phyloP scores from a whole-genome alignment of 768 basidiomycete species.

The Amyloporia xantha region DNA sequence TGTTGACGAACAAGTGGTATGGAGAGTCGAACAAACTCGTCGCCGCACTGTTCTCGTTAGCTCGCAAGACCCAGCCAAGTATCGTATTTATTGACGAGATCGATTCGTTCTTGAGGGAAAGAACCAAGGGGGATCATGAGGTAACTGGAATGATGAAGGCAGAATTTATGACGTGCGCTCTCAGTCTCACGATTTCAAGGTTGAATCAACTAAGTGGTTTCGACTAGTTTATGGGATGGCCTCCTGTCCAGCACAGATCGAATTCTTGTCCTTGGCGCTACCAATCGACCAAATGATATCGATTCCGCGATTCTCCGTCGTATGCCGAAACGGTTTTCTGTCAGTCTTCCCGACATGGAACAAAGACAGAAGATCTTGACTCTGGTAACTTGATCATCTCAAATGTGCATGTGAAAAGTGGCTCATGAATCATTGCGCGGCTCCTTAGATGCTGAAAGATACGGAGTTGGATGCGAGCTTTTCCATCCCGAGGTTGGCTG shows the following conservation, averaged over 20 bases:
- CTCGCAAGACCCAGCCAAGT: slow-evolving; percentile 85
- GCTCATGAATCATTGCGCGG: neutral
- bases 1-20: slow-evolving; percentile 77
- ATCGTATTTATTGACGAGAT: slow-evolving; percentile 99
- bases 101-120: slow-evolving; percentile 87
- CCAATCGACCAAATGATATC: slow-evolving; percentile 91
- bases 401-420: neutral
- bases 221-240: slow-evolving; percentile 88
- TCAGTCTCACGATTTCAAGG: too few species aligned
- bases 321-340: slow-evolving; percentile 96
- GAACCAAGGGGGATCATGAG: slow-evolving; percentile 88
- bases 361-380: slow-evolving; percentile 82
- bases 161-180: slow-evolving; percentile 81
- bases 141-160: slow-evolving; percentile 99
- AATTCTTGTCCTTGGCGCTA: slow-evolving; percentile 90
- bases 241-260: slow-evolving; percentile 73
- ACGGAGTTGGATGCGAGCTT: slow-evolving; percentile 62
- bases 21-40: slow-evolving; percentile 95
- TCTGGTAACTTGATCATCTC: slow-evolving; percentile 43
- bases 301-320: slow-evolving; percentile 82
- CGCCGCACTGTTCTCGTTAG: slow-evolving; percentile 88
- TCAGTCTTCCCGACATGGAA: slow-evolving; percentile 68
- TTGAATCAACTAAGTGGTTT: too few species aligned
- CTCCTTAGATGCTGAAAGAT: slow-evolving; percentile 72
- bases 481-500: slow-evolving; percentile 55